A percentile compares a stretch with the other conserved stretches of the same genome.
These are phyloP conservation scores for Hippophae gyantsensis DNA, from an alignment of 306 rosid genomes.

Conservation along the genomic window DNA sequence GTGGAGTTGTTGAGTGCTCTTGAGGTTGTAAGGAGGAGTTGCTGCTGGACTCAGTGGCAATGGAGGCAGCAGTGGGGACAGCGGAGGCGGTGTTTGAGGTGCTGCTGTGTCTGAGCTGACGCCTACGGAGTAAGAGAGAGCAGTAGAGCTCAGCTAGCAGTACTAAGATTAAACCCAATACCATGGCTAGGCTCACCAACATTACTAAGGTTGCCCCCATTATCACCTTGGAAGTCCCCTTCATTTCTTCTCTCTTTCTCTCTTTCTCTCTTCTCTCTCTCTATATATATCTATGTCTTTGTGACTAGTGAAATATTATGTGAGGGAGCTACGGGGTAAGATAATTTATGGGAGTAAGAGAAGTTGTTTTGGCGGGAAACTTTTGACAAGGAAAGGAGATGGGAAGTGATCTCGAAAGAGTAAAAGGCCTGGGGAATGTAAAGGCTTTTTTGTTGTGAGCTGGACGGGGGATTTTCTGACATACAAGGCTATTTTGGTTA, in stretches of 20 bases:
- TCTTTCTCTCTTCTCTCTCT: neutral
- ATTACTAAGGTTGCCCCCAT: slow-evolving; percentile 81
- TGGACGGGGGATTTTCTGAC: slow-evolving; percentile 14
- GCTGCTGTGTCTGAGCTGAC: slow-evolving; percentile 36
- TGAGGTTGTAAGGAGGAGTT: slow-evolving; percentile 19
- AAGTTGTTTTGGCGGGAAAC: slow-evolving; percentile 56
- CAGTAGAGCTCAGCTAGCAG: slow-evolving; percentile 89
- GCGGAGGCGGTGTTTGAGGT: slow-evolving; percentile 12
- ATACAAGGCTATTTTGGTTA: slow-evolving; percentile 27
- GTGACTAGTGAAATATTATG: neutral
- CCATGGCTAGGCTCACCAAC: slow-evolving; percentile 74
- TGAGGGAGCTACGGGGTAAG: slow-evolving; percentile 18
- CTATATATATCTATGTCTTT: slow-evolving; percentile 3
- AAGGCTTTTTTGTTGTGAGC: slow-evolving; percentile 24
- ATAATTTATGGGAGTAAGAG: slow-evolving; percentile 20
- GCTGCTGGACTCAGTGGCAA: slow-evolving; percentile 11
- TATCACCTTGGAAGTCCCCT: slow-evolving; percentile 76
- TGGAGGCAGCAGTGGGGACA: neutral
- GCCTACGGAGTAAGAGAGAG: slow-evolving; percentile 76
- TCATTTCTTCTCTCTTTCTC: slow-evolving; percentile 42
- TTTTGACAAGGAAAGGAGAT: slow-evolving; percentile 18
- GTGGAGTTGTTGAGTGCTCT: slow-evolving; percentile 21
- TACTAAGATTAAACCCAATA: slow-evolving; percentile 65
- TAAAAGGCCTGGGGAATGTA: slow-evolving; percentile 36
- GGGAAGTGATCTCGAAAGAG: slow-evolving; percentile 27